Evolutionary conservation across 73 alveolate genomes (phyloP).

Genomic region (Paramecium caudatum): DNA sequence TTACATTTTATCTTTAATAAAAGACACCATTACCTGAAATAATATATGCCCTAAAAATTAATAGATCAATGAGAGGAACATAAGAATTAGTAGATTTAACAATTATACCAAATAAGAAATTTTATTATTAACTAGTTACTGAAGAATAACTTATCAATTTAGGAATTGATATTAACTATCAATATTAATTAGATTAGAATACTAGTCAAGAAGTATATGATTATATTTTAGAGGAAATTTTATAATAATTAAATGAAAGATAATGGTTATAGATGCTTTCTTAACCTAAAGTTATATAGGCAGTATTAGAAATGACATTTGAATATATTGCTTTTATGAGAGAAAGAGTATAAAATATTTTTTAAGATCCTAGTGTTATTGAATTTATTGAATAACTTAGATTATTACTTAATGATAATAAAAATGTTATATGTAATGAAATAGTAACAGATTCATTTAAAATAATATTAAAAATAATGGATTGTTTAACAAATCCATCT

Average conservation of each 20-base stretch:
- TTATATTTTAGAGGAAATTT: neutral
- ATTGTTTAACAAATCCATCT: neutral
- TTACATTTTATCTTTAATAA: neutral
- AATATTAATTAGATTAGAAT: slow-evolving; percentile 1
- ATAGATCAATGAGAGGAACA: neutral
- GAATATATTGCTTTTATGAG: slow-evolving; percentile 25
- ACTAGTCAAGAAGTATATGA: neutral
- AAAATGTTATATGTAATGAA: neutral
- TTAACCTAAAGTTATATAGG: neutral
- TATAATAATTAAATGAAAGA: neutral
- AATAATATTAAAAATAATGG: neutral
- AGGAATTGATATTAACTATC: neutral
- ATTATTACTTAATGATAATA: neutral
- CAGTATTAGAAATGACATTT: neutral
- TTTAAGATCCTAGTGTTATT: neutral
- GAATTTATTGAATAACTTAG: neutral
- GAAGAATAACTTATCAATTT: neutral
- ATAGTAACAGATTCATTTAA: neutral
- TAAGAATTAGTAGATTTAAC: neutral
- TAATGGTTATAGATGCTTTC: slow-evolving; percentile 3
- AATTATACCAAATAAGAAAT: neutral
- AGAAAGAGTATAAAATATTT: neutral
- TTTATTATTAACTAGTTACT: neutral
- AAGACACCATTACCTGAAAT: slow-evolving; percentile 9
- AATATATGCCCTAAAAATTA: neutral